phyloP scores from a whole-genome alignment of 305 asterid genomes.

The Solanum chacoense region DNA sequence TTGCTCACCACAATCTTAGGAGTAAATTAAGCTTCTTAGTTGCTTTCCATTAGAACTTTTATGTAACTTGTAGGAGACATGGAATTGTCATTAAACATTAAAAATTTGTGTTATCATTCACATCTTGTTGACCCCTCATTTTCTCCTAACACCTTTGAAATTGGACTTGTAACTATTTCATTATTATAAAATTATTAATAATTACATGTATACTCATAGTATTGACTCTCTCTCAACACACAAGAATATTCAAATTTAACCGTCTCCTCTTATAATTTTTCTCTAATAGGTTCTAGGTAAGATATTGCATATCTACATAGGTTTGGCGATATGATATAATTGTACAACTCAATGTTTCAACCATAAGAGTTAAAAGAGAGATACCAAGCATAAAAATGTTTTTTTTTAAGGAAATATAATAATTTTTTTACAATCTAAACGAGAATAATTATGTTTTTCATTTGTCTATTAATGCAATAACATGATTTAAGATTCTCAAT shows the following conservation, averaged over 20 bases:
- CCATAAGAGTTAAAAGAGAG: background rate
- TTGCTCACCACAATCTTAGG: background rate
- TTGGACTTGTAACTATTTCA: background rate
- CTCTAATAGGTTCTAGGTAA: background rate
- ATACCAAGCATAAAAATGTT: accelerated
- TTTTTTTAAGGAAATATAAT: background rate
- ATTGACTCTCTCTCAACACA: background rate
- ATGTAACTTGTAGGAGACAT: background rate
- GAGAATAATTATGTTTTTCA: too few relatives aligned
- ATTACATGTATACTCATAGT: background rate
- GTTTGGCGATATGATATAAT: background rate
- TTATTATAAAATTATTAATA: background rate
- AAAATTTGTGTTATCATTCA: background rate
- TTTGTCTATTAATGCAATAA: background rate
- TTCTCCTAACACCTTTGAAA: background rate
- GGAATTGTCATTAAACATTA: background rate
- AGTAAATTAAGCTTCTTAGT: background rate
- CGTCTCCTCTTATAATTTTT: background rate
- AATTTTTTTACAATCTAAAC: too few relatives aligned
- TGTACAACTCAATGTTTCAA: background rate
- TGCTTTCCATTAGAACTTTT: background rate
- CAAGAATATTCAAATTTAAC: background rate
- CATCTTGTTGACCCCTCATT: background rate
- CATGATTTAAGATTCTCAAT: background rate
- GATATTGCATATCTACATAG: background rate